Evolutionary conservation across 2,329 filamentous ascomycete genomes (phyloP).

Genomic region (Trichoderma harzianum): DNA sequence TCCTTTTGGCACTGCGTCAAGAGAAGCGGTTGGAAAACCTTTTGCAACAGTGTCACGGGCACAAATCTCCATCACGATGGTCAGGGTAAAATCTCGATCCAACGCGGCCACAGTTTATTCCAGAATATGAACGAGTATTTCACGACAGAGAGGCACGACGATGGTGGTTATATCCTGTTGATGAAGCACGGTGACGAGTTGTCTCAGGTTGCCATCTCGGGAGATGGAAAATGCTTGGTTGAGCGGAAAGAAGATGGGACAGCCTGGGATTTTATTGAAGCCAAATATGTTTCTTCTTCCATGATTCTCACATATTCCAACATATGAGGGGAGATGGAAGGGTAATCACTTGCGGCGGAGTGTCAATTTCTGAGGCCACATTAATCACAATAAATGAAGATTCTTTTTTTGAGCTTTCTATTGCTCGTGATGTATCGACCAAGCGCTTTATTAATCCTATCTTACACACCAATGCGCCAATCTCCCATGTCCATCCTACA

Average conservation of each 20-base stretch:
- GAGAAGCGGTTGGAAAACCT: not conserved
- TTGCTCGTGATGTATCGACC: not conserved
- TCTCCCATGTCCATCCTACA: not conserved
- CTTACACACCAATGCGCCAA: not conserved
- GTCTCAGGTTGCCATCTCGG: not conserved
- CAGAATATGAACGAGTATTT: not conserved
- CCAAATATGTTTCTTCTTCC: not conserved
- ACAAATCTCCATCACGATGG: not conserved
- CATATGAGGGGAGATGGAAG: not conserved
- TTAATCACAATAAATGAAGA: not conserved
- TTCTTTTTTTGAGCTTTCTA: not conserved
- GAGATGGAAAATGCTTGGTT: not conserved
- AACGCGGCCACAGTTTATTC: not conserved
- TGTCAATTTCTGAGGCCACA: not conserved
- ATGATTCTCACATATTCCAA: not conserved
- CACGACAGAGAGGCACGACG: not conserved
- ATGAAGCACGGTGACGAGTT: not conserved
- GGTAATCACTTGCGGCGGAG: not conserved
- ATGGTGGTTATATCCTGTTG: not conserved
- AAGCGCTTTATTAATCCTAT: not conserved
- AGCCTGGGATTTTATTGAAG: not conserved
- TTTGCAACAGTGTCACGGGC: not conserved
- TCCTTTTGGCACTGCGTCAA: not conserved
- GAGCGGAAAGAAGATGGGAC: not conserved
- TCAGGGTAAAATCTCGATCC: not conserved